Evolutionary conservation across 2,329 filamentous ascomycete genomes (phyloP).

Genomic region (Akanthomyces muscarius): DNA sequence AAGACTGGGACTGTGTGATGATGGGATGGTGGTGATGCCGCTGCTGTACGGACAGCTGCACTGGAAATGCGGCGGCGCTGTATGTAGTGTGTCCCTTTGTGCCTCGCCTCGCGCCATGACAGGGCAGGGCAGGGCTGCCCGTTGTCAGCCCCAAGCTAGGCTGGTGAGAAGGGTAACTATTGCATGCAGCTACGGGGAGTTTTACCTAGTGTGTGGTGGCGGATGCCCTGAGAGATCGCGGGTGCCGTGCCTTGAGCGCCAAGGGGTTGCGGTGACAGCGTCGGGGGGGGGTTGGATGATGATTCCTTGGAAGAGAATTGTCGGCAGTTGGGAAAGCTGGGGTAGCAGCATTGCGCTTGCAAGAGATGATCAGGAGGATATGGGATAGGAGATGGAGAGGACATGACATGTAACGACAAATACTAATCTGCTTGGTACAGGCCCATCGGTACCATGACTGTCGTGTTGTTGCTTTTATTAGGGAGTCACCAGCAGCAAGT

Average conservation of each 20-base stretch:
- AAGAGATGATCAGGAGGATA: background rate
- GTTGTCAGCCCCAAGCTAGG: background rate
- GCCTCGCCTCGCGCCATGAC: too few species aligned
- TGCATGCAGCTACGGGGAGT: constrained; percentile 8
- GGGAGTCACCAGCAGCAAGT: background rate
- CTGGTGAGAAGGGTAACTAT: background rate
- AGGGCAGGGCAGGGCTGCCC: background rate
- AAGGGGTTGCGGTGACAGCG: background rate
- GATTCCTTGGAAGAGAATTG: background rate
- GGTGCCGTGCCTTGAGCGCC: constrained; percentile 1
- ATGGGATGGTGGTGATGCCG: background rate
- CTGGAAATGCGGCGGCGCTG: background rate
- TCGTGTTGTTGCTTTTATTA: too few species aligned
- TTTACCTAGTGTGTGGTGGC: constrained; percentile 2
- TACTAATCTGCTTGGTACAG: too few species aligned
- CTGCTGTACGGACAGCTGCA: background rate
- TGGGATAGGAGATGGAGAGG: too few species aligned
- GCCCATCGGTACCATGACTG: too few species aligned
- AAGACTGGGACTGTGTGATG: background rate
- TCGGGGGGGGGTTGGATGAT: background rate
- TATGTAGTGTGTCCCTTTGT: background rate
- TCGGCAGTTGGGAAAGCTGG: background rate
- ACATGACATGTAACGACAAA: too few species aligned
- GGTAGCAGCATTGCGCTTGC: background rate
- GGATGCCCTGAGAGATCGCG: constrained; percentile 1